Percentiles rank a stretch among this genome's conserved stretches.
phyloP scores from a whole-genome alignment of 345 rosid species.

The Linum usitatissimum region DNA sequence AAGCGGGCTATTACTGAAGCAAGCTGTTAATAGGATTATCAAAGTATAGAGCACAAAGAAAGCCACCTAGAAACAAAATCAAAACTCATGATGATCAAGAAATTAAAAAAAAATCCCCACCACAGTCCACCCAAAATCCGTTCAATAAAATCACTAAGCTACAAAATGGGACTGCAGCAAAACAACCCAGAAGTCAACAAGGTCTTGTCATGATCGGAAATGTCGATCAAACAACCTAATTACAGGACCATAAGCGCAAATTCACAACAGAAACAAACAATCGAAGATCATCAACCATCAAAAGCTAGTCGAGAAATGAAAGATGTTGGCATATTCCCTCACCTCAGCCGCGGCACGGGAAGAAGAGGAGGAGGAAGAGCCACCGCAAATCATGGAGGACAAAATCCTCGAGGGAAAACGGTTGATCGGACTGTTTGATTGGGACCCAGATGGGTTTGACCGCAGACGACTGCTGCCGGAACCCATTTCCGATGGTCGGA shows the following conservation, averaged over 20 bases:
- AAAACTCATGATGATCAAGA: not conserved
- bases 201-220: not conserved
- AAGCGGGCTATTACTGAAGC: not conserved
- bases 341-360: constrained; percentile 39
- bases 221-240: not conserved
- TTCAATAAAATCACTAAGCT: not conserved
- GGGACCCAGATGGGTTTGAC: constrained; percentile 23
- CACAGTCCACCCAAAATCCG: not conserved
- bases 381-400: constrained; percentile 37
- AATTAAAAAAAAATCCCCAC: constrained; percentile 1
- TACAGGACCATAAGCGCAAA: not conserved
- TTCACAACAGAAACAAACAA: not conserved
- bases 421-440: constrained; percentile 22
- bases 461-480: constrained; percentile 35
- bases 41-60: not conserved
- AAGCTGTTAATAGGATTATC: not conserved
- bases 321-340: not conserved
- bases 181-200: not conserved
- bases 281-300: too few relatives aligned
- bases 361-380: constrained; percentile 19
- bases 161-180: not conserved
- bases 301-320: not conserved
- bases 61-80: not conserved
- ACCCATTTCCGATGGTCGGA: constrained; percentile 34
- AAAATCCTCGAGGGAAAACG: constrained; percentile 15